Evolutionary conservation across 2,329 filamentous ascomycete species (phyloP).

Genomic region (Aureobasidium sp.): DNA sequence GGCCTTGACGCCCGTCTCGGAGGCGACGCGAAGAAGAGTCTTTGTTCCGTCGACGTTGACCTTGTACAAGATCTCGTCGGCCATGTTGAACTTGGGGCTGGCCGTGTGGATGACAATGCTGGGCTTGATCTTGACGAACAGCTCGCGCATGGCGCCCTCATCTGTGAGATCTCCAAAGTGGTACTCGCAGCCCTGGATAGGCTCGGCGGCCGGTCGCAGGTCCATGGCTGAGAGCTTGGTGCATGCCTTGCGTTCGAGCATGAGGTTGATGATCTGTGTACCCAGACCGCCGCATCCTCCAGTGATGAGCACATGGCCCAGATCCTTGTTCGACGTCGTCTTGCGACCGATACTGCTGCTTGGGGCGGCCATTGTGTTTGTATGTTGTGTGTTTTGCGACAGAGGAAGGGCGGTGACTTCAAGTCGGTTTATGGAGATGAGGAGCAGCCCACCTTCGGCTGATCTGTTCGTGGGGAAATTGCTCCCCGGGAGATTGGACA

Average conservation of each 20-base stretch:
- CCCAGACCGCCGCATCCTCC: slow-evolving; percentile 46
- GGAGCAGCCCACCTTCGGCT: background rate
- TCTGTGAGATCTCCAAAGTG: slow-evolving; percentile 43
- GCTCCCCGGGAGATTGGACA: background rate
- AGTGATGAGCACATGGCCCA: slow-evolving; percentile 40
- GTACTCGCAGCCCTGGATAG: slow-evolving; percentile 37
- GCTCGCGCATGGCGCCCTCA: slow-evolving; percentile 29
- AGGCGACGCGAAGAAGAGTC: slow-evolving; percentile 38
- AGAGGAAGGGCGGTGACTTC: background rate
- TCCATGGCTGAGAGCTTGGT: slow-evolving; percentile 40
- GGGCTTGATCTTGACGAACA: slow-evolving; percentile 37
- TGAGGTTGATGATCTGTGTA: slow-evolving; percentile 41
- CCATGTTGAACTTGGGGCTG: slow-evolving; percentile 34
- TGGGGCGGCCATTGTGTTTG: background rate
- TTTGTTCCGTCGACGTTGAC: slow-evolving; percentile 45
- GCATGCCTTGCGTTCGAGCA: slow-evolving; percentile 33
- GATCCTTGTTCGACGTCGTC: slow-evolving; percentile 19
- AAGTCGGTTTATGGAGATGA: background rate
- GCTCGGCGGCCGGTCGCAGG: slow-evolving; percentile 34
- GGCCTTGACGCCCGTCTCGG: slow-evolving; percentile 41
- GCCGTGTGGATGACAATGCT: slow-evolving; percentile 44
- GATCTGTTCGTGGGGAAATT: slow-evolving; percentile 7
- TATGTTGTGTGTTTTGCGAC: background rate
- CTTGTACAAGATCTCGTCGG: slow-evolving; percentile 36
- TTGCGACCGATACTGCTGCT: background rate